Conservation (phyloP, 805 yeast species). For the Myxozyma neglecta region DNA sequence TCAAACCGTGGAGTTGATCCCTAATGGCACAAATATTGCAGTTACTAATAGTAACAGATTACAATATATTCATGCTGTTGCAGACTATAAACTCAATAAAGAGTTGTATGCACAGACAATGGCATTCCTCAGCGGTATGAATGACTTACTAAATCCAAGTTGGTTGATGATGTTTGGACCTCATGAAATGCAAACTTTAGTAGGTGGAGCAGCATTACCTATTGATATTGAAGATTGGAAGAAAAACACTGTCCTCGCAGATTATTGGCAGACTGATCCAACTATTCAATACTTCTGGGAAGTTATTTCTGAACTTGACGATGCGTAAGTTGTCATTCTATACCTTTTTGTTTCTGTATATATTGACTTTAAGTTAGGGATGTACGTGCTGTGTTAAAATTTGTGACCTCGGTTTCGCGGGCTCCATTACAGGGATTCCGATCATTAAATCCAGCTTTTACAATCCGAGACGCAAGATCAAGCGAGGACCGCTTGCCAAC, state of each 20-base stretch:
- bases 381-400: constrained; percentile 66
- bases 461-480: constrained; percentile 67
- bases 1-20: constrained; percentile 56
- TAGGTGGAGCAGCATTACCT: constrained; percentile 73
- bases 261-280: constrained; percentile 50
- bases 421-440: constrained; percentile 89
- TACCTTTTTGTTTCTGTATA: not conserved
- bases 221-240: constrained; percentile 71
- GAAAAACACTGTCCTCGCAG: constrained; percentile 63
- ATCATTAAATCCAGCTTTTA: constrained; percentile 72
- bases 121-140: constrained; percentile 68
- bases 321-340: constrained; percentile 37
- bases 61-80: constrained; percentile 71
- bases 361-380: constrained; percentile 40
- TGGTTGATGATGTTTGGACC: constrained; percentile 89
- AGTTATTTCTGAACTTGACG: constrained; percentile 64
- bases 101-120: constrained; percentile 58
- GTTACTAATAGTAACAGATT: constrained; percentile 64
- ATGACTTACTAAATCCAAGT: constrained; percentile 61
- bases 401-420: constrained; percentile 88
- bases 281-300: constrained; percentile 74
- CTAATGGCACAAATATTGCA: constrained; percentile 55
- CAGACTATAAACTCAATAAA: constrained; percentile 75
- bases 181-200: constrained; percentile 75
- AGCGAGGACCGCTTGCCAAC: constrained; percentile 71